Percentiles rank a stretch among this genome's conserved stretches.
Conservation (phyloP, 2,329 filamentous ascomycete species). For the Botrytis cinerea region DNA sequence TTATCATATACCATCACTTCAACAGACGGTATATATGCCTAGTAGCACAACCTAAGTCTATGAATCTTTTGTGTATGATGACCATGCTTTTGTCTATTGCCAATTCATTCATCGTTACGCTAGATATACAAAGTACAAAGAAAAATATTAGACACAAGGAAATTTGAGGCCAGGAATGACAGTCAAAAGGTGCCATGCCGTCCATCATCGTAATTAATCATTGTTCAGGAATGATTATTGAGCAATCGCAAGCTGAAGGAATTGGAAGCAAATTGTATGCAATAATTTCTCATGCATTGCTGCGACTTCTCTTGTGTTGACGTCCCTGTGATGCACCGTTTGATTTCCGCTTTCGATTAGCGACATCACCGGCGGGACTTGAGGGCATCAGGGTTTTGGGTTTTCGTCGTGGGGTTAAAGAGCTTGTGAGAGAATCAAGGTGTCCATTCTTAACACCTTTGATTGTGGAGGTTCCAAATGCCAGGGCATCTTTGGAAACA, state of each 20-base stretch:
- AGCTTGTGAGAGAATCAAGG: slow-evolving; percentile 64
- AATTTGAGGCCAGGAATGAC: slow-evolving; percentile 25
- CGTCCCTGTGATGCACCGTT: slow-evolving; percentile 31
- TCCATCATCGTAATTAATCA: slow-evolving; percentile 25
- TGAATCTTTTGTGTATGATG: slow-evolving; percentile 10
- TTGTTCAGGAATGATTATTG: slow-evolving; percentile 10
- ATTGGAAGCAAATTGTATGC: neutral
- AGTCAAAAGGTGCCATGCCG: slow-evolving; percentile 25
- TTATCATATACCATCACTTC: neutral
- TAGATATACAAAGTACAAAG: slow-evolving; percentile 9
- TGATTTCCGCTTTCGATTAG: slow-evolving; percentile 36
- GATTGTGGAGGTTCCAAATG: slow-evolving; percentile 61
- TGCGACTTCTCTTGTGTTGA: slow-evolving; percentile 37
- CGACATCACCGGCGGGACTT: slow-evolving; percentile 35
- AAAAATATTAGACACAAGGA: slow-evolving; percentile 1
- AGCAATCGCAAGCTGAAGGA: neutral
- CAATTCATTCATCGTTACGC: neutral
- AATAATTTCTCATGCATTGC: slow-evolving; percentile 20
- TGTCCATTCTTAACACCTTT: slow-evolving; percentile 66
- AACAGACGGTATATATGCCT: slow-evolving; percentile 9
- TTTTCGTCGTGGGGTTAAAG: slow-evolving; percentile 67
- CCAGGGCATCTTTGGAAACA: slow-evolving; percentile 62
- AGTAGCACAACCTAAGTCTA: neutral
- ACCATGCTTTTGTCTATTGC: slow-evolving; percentile 20
- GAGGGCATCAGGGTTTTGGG: slow-evolving; percentile 28